A percentile compares a stretch with the other conserved stretches of the same genome.
These are phyloP conservation scores for Phoenix dactylifera DNA, from an alignment of 176 grass and related monocot genomes.

Conservation along the genomic window DNA sequence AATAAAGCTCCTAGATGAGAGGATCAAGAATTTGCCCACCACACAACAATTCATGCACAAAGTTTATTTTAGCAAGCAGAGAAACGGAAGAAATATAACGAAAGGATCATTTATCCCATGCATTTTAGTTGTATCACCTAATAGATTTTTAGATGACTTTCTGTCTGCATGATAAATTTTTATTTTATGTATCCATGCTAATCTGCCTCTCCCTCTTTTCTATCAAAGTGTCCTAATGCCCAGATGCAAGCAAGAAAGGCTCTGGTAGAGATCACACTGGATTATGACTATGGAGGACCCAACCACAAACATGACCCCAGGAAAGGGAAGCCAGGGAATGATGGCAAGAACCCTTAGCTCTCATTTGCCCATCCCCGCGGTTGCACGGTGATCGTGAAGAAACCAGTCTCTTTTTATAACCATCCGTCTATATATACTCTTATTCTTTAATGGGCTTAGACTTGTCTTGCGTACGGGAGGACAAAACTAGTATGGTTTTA, in stretches of 20 bases:
- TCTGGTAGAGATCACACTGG: neutral
- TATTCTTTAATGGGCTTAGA: neutral
- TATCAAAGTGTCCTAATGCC: neutral
- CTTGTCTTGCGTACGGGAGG: neutral
- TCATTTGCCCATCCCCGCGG: neutral
- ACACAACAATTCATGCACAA: too few relatives aligned
- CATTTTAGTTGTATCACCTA: neutral
- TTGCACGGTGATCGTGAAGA: neutral
- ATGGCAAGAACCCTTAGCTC: conserved; percentile 1
- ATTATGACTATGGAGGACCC: conserved; percentile 11
- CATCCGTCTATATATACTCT: neutral
- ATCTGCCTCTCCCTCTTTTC: neutral
- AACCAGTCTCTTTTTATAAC: neutral
- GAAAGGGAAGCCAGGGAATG: conserved; percentile 5
- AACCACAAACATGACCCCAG: conserved; percentile 7
- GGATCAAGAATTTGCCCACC: too few relatives aligned
- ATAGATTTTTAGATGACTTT: too few relatives aligned
- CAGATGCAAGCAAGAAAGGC: neutral
- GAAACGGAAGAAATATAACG: too few relatives aligned
- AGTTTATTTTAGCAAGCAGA: too few relatives aligned
- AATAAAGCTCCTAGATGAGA: too few relatives aligned
- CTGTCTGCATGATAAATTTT: neutral
- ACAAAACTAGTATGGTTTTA: too few relatives aligned
- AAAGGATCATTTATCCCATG: too few relatives aligned
- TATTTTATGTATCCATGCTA: neutral